These are phyloP conservation scores for Stygiomarasmius scandens DNA, from an alignment of 1,284 basidiomycete species.

Conservation along the genomic window DNA sequence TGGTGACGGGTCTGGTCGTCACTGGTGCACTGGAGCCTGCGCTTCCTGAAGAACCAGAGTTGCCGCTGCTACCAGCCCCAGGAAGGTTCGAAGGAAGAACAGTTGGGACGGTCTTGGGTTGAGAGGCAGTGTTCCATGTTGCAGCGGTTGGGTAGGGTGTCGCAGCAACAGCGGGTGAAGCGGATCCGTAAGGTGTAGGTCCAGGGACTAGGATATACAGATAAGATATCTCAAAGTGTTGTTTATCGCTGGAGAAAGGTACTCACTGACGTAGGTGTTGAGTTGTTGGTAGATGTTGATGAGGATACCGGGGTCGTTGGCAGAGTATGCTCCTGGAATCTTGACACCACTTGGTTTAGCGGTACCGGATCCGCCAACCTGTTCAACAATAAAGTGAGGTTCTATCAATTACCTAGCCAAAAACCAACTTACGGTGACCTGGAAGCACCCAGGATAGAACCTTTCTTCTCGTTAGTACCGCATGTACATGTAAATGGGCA, in stretches of 20 bases:
- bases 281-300: slow-evolving; percentile 41
- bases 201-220: slow-evolving; percentile 41
- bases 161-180: slow-evolving; percentile 33
- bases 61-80: not conserved
- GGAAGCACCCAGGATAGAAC: slow-evolving; percentile 56
- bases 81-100: slow-evolving; percentile 24
- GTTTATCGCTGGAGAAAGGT: not conserved
- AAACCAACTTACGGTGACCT: slow-evolving; percentile 39
- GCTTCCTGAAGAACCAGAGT: not conserved
- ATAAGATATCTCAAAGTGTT: slow-evolving; percentile 3
- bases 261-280: slow-evolving; percentile 39
- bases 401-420: slow-evolving; percentile 7
- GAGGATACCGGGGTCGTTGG: slow-evolving; percentile 39
- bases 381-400: slow-evolving; percentile 23
- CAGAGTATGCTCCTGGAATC: slow-evolving; percentile 49
- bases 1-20: not conserved
- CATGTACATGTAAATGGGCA: not conserved
- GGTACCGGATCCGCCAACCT: slow-evolving; percentile 33
- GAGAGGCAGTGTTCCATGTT: slow-evolving; percentile 40
- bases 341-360: slow-evolving; percentile 46
- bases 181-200: slow-evolving; percentile 40
- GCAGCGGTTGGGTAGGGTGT: slow-evolving; percentile 38
- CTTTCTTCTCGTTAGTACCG: slow-evolving; percentile 17
- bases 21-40: not conserved
- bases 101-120: slow-evolving; percentile 40